A percentile compares a stretch with the other conserved stretches of the same genome.
phyloP scores from a whole-genome alignment of 2,329 filamentous ascomycete genomes.

The Ascochyta clinopodiicola region DNA sequence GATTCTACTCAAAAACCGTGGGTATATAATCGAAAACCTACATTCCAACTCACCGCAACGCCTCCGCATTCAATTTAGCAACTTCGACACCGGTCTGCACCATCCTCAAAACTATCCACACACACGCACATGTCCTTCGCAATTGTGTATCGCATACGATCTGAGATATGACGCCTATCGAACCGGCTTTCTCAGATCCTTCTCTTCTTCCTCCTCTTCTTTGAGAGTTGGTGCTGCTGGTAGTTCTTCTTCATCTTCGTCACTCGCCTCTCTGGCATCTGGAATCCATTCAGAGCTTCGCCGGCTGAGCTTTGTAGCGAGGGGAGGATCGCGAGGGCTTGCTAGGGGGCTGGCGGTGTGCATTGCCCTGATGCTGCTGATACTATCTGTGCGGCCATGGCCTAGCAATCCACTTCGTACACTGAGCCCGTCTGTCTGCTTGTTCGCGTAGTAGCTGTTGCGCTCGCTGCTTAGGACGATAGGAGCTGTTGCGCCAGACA shows the following conservation, averaged over 20 bases:
- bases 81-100: not conserved
- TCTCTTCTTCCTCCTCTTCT: slow-evolving; percentile 5
- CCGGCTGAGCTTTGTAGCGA: slow-evolving; percentile 39
- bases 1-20: slow-evolving; percentile 8
- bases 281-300: slow-evolving; percentile 47
- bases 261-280: slow-evolving; percentile 39
- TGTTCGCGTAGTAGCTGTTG: slow-evolving; percentile 77
- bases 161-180: not conserved
- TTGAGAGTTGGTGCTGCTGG: not conserved
- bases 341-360: slow-evolving; percentile 65
- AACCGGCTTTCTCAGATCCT: not conserved
- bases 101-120: not conserved
- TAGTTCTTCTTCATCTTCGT: slow-evolving; percentile 32
- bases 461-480: slow-evolving; percentile 74
- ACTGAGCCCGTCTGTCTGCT: slow-evolving; percentile 72
- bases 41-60: slow-evolving; percentile 7
- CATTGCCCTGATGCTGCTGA: slow-evolving; percentile 70
- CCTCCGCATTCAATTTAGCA: slow-evolving; percentile 14
- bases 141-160: not conserved
- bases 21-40: slow-evolving; percentile 16
- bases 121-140: not conserved
- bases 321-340: slow-evolving; percentile 54
- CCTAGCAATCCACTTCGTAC: slow-evolving; percentile 78
- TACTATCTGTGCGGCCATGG: slow-evolving; percentile 81
- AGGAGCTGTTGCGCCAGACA: slow-evolving; percentile 67